Percentiles rank a stretch among this genome's conserved stretches.
These are phyloP conservation scores for Echites panduratus DNA, from an alignment of 257 asterid genomes.

Conservation along the genomic window DNA sequence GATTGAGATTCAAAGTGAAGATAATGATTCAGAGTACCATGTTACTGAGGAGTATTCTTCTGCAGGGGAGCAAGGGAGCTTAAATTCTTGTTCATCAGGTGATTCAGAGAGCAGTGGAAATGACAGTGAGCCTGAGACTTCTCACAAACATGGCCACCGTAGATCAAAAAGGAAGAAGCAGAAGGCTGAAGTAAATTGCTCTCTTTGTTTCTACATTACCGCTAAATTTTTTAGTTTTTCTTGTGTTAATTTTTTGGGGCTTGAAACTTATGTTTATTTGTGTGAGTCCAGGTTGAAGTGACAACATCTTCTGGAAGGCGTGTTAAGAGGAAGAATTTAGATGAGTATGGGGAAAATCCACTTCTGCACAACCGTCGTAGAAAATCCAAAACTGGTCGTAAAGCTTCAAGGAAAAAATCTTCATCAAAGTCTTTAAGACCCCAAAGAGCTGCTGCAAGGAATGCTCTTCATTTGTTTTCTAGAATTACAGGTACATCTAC, in stretches of 20 bases:
- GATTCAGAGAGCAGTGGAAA: conserved; percentile 60
- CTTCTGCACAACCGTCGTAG: conserved; percentile 35
- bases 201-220: background rate
- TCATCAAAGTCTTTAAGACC: conserved; percentile 73
- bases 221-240: background rate
- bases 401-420: conserved; percentile 34
- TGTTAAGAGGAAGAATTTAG: conserved; percentile 84
- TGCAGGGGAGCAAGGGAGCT: conserved; percentile 72
- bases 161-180: conserved; percentile 77
- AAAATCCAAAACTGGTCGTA: conserved; percentile 58
- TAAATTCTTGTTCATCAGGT: conserved; percentile 43
- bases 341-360: conserved; percentile 45
- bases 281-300: conserved; percentile 55
- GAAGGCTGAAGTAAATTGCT: conserved; percentile 46
- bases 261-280: conserved; percentile 10
- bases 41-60: conserved; percentile 78
- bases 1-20: conserved; percentile 80
- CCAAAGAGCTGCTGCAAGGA: conserved; percentile 94
- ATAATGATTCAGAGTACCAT: conserved; percentile 86
- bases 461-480: conserved; percentile 90
- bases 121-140: conserved; percentile 53
- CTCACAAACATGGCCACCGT: conserved; percentile 54
- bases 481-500: conserved; percentile 76
- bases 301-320: conserved; percentile 95
- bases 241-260: conserved; percentile 2